These are phyloP conservation scores for Pythium brachiatum DNA, from an alignment of 352 stramenopile genomes.

Conservation along the genomic window DNA sequence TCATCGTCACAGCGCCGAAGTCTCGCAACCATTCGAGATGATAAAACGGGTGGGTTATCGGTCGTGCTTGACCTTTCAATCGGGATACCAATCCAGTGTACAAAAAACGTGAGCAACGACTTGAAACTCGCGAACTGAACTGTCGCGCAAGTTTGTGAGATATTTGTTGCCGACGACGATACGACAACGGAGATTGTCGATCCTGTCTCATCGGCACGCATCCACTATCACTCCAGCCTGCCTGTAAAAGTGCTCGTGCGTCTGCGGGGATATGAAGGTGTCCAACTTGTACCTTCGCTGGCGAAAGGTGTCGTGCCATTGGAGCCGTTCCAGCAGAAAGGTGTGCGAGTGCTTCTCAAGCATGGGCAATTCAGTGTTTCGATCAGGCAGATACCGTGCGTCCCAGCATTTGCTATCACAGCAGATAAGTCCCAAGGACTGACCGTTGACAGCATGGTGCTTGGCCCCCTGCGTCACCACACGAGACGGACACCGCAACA, in stretches of 20 bases:
- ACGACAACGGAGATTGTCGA: not conserved
- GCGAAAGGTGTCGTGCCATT: constrained; percentile 4
- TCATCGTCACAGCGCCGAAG: not conserved
- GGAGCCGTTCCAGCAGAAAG: not conserved
- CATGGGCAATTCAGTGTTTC: not conserved
- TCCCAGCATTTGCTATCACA: not conserved
- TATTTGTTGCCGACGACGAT: not conserved
- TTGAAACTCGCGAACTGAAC: constrained; percentile 12
- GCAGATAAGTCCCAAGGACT: not conserved
- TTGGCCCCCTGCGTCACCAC: not conserved
- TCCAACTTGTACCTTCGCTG: not conserved
- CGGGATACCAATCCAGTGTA: constrained; percentile 8
- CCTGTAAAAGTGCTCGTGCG: constrained; percentile 2
- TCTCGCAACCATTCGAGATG: constrained; percentile 9
- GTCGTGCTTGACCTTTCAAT: constrained; percentile 4
- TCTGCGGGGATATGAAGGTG: not conserved
- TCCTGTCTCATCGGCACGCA: not conserved
- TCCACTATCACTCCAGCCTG: not conserved
- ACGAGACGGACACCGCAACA: not conserved
- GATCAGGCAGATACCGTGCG: not conserved
- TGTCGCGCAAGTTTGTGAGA: not conserved
- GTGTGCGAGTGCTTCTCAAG: not conserved
- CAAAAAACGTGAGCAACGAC: constrained; percentile 4
- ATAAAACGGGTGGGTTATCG: constrained; percentile 5
- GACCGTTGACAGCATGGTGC: not conserved